phyloP scores from a whole-genome alignment of 1,284 basidiomycete genomes.

The Phylloboletellus chloephorus region DNA sequence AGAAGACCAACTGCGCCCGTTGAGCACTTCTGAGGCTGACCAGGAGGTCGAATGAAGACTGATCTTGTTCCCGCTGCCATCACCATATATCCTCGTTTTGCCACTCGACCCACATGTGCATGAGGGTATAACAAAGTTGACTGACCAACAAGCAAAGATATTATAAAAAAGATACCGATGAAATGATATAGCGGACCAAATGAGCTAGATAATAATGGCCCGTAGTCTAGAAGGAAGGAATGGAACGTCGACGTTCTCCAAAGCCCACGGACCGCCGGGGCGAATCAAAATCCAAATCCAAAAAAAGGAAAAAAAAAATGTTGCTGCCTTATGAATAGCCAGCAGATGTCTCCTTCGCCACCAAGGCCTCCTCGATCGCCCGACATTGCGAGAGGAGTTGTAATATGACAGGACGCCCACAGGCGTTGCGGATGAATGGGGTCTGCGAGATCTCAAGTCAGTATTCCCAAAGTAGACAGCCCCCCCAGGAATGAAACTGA shows the following conservation, averaged over 20 bases:
- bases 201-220: constrained; percentile 10
- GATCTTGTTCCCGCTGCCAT: too few relatives aligned
- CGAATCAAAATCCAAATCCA: background rate
- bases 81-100: too few relatives aligned
- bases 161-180: constrained; percentile 8
- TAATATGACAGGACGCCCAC: constrained; percentile 58
- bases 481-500: constrained; percentile 38
- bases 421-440: constrained; percentile 61
- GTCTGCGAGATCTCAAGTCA: constrained; percentile 36
- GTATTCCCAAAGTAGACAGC: constrained; percentile 6
- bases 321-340: background rate
- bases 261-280: too few relatives aligned
- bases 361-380: constrained; percentile 54
- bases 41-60: too few relatives aligned
- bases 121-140: constrained; percentile 8
- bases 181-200: background rate
- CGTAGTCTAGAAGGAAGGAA: too few relatives aligned
- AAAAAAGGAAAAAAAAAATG: background rate
- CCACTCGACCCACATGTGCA: too few relatives aligned
- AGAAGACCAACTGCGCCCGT: too few relatives aligned
- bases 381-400: constrained; percentile 64
- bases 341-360: constrained; percentile 34
- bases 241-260: too few relatives aligned
- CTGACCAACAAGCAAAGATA: constrained; percentile 8
- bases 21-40: too few relatives aligned